A percentile compares a stretch with the other conserved stretches of the same genome.
phyloP scores from a whole-genome alignment of 495 filamentous ascomycete genomes.

The Cercophora scortea region DNA sequence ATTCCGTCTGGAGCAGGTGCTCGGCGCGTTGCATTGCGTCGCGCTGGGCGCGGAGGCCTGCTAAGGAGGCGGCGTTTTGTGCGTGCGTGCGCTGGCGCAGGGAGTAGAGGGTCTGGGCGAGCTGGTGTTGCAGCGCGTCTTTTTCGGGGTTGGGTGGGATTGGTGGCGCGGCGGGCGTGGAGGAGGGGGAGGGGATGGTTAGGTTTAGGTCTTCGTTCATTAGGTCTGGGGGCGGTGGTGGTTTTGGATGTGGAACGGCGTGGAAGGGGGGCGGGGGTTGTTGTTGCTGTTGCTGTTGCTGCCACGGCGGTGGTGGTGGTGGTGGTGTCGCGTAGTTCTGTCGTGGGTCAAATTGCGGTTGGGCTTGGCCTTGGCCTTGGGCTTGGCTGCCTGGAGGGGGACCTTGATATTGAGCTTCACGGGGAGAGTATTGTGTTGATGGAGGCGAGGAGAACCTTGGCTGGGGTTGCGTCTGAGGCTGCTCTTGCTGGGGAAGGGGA shows the following conservation, averaged over 20 bases:
- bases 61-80: conserved; percentile 62
- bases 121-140: conserved; percentile 71
- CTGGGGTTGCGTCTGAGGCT: conserved; percentile 5
- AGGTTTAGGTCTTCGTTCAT: conserved; percentile 58
- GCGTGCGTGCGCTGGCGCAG: conserved; percentile 55
- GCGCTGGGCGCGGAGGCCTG: conserved; percentile 72
- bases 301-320: conserved; percentile 15
- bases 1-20: conserved; percentile 59
- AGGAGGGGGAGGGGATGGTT: conserved; percentile 50
- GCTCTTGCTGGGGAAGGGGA: conserved; percentile 27
- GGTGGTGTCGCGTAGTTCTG: conserved; percentile 8
- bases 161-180: conserved; percentile 60
- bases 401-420: conserved; percentile 17
- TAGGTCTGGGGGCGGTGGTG: conserved; percentile 59
- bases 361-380: conserved; percentile 13
- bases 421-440: conserved; percentile 2
- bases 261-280: conserved; percentile 13
- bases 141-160: conserved; percentile 97
- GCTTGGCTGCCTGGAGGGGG: conserved; percentile 15
- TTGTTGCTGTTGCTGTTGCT: conserved; percentile 17
- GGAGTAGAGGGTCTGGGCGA: conserved; percentile 59
- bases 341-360: conserved; percentile 1
- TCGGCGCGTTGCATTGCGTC: conserved; percentile 63
- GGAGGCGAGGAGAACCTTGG: conserved; percentile 1
- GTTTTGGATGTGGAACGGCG: conserved; percentile 27